Base-by-base conservation (phyloP, 2,329 filamentous ascomycete genomes). In the Pseudocercospora fijiensis region DNA sequence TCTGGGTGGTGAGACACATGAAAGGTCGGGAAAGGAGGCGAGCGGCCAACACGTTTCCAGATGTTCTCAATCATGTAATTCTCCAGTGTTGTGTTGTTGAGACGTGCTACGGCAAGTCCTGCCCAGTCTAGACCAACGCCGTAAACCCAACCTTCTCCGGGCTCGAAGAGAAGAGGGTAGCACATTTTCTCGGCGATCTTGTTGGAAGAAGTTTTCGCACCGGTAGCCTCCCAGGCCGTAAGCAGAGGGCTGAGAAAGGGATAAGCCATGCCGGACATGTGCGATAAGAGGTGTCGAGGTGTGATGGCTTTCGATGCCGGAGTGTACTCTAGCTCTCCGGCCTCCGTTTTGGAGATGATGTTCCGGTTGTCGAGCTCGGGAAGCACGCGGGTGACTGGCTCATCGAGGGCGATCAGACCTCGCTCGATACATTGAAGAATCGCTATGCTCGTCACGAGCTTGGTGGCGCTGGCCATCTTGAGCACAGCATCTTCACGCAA, bases 341-440 rank as follows among this genome's bases (percentile, higher is more conserved):
- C 20, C 24, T 41, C 20, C 11, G 4, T 26, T 43, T 37, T 41
- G n/a, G 37, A 52, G 3, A 51, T 28, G 27, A 65, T 41, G 76
- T 71, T 4, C 58, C 66, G 13, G 59, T 65, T n/a, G 30, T 61
- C 3, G 64, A 87, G 76, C 27, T 84, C 82, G 0, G 84, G 84
- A 2, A 82, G 74, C 2, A 84, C 52, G 0, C 66, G 27, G 0
- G 78, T 76, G 0, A 86, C 66, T 51, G 85, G 80, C 2, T 78
- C 79, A 8, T 80, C 77, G 0, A 86, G 75, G 1, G 70, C 71
- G 0, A 86, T 67, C 0, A 81, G 72, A 0, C 82, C 83, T 6
- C 80, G 77, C 30, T 87, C 84, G 1, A 86, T 82, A 57, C 82
- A 80, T 63, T 85, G 82, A 16, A 87, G 70, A 0, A 79, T 78